phyloP scores from a whole-genome alignment of 768 basidiomycete species.

The Hygrocybe coccinea region DNA sequence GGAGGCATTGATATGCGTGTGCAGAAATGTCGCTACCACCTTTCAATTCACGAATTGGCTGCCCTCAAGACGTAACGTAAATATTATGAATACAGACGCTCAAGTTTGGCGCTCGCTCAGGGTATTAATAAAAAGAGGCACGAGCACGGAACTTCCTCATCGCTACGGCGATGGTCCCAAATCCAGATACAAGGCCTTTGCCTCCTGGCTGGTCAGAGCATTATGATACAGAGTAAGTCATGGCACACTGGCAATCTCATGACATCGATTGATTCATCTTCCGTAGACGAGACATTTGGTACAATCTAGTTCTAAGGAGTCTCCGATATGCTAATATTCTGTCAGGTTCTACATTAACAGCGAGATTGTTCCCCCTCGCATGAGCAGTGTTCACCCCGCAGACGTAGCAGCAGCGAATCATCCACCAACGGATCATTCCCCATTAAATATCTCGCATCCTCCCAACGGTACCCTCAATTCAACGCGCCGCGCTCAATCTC shows the following conservation, averaged over 20 bases:
- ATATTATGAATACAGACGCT: no score
- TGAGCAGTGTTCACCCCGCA: neutral
- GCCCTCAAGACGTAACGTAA: no score
- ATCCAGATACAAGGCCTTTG: constrained; percentile 39
- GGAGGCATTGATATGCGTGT: no score
- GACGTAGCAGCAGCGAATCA: neutral
- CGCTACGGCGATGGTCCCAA: neutral
- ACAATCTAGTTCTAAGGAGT: neutral
- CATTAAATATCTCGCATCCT: no score
- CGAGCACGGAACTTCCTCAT: neutral
- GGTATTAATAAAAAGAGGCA: neutral
- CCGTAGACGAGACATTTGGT: neutral
- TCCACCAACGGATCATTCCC: neutral
- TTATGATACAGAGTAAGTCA: constrained; percentile 2
- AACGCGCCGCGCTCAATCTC: neutral
- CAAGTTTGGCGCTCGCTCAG: no score
- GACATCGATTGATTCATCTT: neutral
- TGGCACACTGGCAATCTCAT: neutral
- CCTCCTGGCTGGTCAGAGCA: constrained; percentile 67
- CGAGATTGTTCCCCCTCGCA: neutral
- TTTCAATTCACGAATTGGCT: no score
- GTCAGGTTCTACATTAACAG: constrained; percentile 1
- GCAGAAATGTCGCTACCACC: no score
- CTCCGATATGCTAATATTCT: neutral
- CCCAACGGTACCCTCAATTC: neutral